Conservation (phyloP, 1,284 basidiomycete genomes). For the Rhizoctonia solani region DNA sequence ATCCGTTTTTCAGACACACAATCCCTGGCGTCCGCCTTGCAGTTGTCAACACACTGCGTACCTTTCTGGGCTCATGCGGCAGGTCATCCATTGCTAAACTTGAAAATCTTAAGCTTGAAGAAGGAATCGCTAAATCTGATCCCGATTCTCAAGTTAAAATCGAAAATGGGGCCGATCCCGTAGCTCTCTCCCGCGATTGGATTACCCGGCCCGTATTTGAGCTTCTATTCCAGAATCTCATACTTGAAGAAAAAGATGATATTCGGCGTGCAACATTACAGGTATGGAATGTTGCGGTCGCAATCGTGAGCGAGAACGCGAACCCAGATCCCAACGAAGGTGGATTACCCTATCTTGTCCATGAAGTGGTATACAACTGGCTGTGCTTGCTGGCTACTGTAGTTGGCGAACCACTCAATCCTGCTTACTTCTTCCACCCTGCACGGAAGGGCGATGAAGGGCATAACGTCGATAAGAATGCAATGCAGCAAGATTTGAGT, state of each 20-base stretch:
- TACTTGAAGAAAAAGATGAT: conserved; percentile 88
- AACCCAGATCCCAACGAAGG: conserved; percentile 39
- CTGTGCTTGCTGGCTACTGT: conserved; percentile 91
- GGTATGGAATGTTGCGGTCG: conserved; percentile 78
- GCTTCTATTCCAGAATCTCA: conserved; percentile 91
- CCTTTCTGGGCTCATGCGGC: conserved; percentile 62
- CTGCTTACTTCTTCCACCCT: conserved; percentile 71
- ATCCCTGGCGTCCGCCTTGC: conserved; percentile 92
- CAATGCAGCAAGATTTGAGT: conserved; percentile 89
- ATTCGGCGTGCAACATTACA: conserved; percentile 79
- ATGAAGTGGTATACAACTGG: conserved; percentile 55
- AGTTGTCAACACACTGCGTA: conserved; percentile 86
- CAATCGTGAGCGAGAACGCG: conserved; percentile 48
- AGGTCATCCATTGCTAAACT: background rate
- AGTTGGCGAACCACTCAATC: conserved; percentile 79
- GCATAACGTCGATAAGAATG: conserved; percentile 96
- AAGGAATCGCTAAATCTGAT: background rate
- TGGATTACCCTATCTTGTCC: conserved; percentile 40
- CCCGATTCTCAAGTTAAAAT: background rate
- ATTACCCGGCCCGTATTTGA: conserved; percentile 76
- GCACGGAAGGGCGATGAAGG: conserved; percentile 56
- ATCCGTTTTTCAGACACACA: conserved; percentile 97
- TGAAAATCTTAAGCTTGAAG: background rate
- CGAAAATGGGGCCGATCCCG: conserved; percentile 41
- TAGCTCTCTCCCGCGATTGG: conserved; percentile 80